These are phyloP conservation scores for Nidularia pulvinata DNA, from an alignment of 768 basidiomycete genomes.

Conservation along the genomic window DNA sequence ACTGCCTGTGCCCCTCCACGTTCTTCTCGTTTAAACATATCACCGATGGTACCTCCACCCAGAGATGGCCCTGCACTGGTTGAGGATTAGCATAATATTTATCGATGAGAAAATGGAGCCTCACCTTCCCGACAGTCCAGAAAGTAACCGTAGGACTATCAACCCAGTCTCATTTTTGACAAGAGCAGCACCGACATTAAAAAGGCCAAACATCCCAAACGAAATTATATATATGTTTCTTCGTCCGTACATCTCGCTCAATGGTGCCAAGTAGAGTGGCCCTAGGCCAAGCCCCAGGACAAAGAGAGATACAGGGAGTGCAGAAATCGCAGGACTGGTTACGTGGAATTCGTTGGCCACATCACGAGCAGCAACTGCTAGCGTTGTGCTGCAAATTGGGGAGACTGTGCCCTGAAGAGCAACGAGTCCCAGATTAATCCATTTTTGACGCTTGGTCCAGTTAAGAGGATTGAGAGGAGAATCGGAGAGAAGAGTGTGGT, in stretches of 20 bases:
- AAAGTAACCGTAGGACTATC: background rate
- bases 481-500: no score
- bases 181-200: background rate
- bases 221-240: background rate
- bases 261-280: background rate
- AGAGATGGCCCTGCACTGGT: background rate
- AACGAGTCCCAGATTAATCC: no score
- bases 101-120: background rate
- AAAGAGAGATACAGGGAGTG: no score
- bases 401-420: no score
- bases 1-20: background rate
- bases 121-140: background rate
- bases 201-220: background rate
- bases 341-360: background rate
- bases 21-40: background rate
- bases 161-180: background rate
- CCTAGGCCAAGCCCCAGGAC: no score
- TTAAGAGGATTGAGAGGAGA: no score
- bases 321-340: background rate
- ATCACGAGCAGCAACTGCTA: no score
- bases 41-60: background rate
- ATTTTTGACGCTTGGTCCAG: no score
- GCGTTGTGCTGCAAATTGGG: no score
- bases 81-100: background rate
- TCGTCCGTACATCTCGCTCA: background rate